Evolutionary conservation across 1,284 basidiomycete species (phyloP).

Genomic region (Microbotryomycetes sp.): DNA sequence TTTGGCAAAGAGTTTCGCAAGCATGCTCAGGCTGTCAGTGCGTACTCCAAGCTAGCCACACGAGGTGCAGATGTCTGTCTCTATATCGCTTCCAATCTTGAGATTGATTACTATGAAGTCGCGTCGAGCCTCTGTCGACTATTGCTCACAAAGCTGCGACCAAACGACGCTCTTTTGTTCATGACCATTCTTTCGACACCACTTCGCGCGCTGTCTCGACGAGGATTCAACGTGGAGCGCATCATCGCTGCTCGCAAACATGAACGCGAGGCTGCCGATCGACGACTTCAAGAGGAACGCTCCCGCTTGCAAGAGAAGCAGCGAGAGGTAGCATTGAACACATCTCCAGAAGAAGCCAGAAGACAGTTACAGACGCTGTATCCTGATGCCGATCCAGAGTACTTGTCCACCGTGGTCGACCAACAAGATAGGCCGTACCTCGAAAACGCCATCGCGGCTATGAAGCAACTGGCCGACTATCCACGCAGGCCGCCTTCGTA

Average conservation of each 20-base stretch:
- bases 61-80: slow-evolving; percentile 52
- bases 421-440: slow-evolving; percentile 37
- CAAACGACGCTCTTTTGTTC: slow-evolving; percentile 76
- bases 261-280: slow-evolving; percentile 57
- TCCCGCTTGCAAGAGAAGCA: slow-evolving; percentile 30
- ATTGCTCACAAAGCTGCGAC: slow-evolving; percentile 65
- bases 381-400: slow-evolving; percentile 40
- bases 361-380: slow-evolving; percentile 39
- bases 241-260: slow-evolving; percentile 79
- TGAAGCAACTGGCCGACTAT: slow-evolving; percentile 38
- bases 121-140: slow-evolving; percentile 69
- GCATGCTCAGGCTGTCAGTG: slow-evolving; percentile 42
- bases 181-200: slow-evolving; percentile 91
- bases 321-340: slow-evolving; percentile 5
- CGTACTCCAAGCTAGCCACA: slow-evolving; percentile 16
- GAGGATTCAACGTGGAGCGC: slow-evolving; percentile 86
- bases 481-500: slow-evolving; percentile 1
- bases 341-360: slow-evolving; percentile 23
- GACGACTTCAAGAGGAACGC: slow-evolving; percentile 37
- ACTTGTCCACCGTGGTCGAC: slow-evolving; percentile 36
- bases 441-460: slow-evolving; percentile 39
- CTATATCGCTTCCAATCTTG: slow-evolving; percentile 64
- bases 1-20: slow-evolving; percentile 27
- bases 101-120: slow-evolving; percentile 82
- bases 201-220: slow-evolving; percentile 69